Base-by-base conservation (phyloP, 169 alveolate species). In the Eimeria brunetti region DNA sequence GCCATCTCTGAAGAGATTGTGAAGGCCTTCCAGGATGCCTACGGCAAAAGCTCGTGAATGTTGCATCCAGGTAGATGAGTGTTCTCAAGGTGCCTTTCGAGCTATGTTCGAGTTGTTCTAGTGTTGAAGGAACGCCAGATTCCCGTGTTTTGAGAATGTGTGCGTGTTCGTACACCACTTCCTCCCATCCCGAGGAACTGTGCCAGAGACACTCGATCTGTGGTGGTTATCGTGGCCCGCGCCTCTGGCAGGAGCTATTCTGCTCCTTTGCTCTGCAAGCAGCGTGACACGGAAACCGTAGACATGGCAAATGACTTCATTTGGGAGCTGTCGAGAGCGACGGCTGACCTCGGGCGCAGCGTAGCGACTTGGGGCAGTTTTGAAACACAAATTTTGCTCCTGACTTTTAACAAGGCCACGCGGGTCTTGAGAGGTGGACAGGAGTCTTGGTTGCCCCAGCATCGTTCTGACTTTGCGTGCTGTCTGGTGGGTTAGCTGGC, bases 341-440 rank as follows among this genome's bases (percentile, higher is more conserved):
- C 86, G 60, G 27, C 86, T 76, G n/a, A 76, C 86, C 86, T 76
- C 64, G 20, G 62, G 86, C 86, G 86, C 86, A 76, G 64, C 64
- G 86, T 49, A 49, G 60, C 44, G 86, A 22, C 86, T 76, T 76
- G 86, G 64, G 56, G 86, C 60, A 41, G 44, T 75, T 44, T 38
- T 49, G 11, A 16, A 33, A 24, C 80, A 69, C 80, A 69, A 33
- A 69, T 69, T 36, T 33, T 51, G 80, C 46, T 69, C 27, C 80
- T 33, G 80, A 69, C 51, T 64, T 64, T 64, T 30, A n/a, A n/a
- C 76, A 64, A 18, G 46, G 80, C 80, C 16, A 69, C n/a, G 51
- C 80, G 80, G 80, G 80, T 69, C 51, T 30, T 69, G 80, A 69
- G 80, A 36, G 46, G 46, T 69, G 80, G 80, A 33, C 51, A 69